phyloP scores from a whole-genome alignment of 768 basidiomycete genomes.

The Hypsizygus marmoreus region DNA sequence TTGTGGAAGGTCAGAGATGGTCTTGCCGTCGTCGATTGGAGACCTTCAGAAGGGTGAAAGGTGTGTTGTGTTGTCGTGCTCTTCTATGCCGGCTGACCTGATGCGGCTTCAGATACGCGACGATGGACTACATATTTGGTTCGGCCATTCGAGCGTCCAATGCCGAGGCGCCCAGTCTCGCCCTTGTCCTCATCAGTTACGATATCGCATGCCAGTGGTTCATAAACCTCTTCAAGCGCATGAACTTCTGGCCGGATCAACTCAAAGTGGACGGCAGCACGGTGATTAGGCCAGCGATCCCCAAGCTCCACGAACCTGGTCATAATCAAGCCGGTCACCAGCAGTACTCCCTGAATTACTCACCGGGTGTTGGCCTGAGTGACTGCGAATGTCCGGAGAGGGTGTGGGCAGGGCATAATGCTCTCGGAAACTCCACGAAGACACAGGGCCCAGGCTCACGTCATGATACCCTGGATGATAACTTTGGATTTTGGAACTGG shows the following conservation, averaged over 20 bases:
- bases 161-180: background rate
- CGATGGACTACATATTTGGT: slow-evolving; percentile 27
- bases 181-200: slow-evolving; percentile 22
- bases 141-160: background rate
- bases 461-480: slow-evolving; percentile 36
- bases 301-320: slow-evolving; percentile 33
- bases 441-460: slow-evolving; percentile 36
- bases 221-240: background rate
- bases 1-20: too few relatives aligned
- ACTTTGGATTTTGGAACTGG: slow-evolving; percentile 32
- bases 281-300: slow-evolving; percentile 21
- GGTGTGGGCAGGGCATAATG: slow-evolving; percentile 31
- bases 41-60: slow-evolving; percentile 2
- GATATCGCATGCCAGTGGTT: too few relatives aligned
- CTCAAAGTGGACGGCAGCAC: background rate
- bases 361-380: slow-evolving; percentile 23
- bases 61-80: background rate
- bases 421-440: slow-evolving; percentile 27
- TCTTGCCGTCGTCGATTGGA: too few relatives aligned
- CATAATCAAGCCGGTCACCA: slow-evolving; percentile 27
- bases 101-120: slow-evolving; percentile 20
- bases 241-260: background rate
- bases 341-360: slow-evolving; percentile 28
- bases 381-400: slow-evolving; percentile 37
- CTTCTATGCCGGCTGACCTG: too few relatives aligned